These are phyloP conservation scores for Amanita subjunquillea DNA, from an alignment of 768 basidiomycete species.

Conservation along the genomic window DNA sequence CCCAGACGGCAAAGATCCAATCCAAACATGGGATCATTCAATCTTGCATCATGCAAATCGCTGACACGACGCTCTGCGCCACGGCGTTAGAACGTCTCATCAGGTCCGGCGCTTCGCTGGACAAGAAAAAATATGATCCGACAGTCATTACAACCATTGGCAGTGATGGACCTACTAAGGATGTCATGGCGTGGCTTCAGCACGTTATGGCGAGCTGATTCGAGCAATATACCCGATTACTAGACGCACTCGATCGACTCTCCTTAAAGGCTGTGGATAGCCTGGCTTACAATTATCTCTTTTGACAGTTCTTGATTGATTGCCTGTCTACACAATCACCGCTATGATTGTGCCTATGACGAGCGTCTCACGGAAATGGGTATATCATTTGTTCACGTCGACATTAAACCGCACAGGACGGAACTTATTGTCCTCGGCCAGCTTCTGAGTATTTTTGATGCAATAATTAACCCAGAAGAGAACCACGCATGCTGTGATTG, in stretches of 20 bases:
- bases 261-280: background rate
- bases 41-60: constrained; percentile 27
- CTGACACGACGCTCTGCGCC: constrained; percentile 7
- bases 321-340: too few species aligned
- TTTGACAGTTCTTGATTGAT: background rate
- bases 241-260: background rate
- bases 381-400: too few species aligned
- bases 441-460: too few species aligned
- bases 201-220: background rate
- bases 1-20: constrained; percentile 35
- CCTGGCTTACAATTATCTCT: background rate
- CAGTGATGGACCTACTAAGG: background rate
- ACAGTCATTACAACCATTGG: background rate
- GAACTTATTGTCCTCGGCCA: background rate
- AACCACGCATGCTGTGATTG: too few species aligned
- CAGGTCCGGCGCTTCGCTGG: background rate
- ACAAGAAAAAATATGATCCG: constrained; percentile 1
- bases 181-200: background rate
- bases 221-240: background rate
- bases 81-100: background rate
- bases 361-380: too few species aligned
- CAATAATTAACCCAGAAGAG: too few species aligned
- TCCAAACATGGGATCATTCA: constrained; percentile 62
- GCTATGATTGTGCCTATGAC: too few species aligned
- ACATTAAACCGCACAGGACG: background rate